phyloP scores from a whole-genome alignment of 129 eudicot species.

The Chrysanthemum lavandulifolium region DNA sequence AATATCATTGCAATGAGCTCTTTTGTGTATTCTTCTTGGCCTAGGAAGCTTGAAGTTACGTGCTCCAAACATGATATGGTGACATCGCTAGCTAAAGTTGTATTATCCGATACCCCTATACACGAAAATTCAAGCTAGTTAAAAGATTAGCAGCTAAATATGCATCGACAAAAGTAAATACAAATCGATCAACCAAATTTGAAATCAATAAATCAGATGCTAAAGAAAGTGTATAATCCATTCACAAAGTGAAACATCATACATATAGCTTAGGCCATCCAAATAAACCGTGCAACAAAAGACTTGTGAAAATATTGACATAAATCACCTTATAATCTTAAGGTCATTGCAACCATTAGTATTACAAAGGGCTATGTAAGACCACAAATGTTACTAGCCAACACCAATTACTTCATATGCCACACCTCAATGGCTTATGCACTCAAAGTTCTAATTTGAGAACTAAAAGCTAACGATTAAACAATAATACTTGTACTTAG shows the following conservation, averaged over 20 bases:
- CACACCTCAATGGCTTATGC: too few species aligned
- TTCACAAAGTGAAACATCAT: not conserved
- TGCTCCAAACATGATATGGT: constrained; percentile 56
- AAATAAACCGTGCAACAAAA: not conserved
- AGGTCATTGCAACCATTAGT: not conserved
- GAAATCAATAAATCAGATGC: not conserved
- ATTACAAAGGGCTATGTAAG: too few species aligned
- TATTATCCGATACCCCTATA: constrained; percentile 50
- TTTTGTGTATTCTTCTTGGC: constrained; percentile 40
- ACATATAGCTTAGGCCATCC: not conserved
- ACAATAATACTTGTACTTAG: not conserved
- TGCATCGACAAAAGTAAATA: constrained; percentile 3
- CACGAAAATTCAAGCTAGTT: constrained; percentile 3
- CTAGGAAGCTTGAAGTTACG: constrained; percentile 39
- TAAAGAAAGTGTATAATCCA: not conserved
- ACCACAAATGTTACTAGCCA: too few species aligned
- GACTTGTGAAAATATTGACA: not conserved
- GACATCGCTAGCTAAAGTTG: constrained; percentile 45
- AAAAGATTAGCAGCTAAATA: constrained; percentile 15
- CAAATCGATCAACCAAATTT: not conserved
- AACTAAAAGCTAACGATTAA: too few species aligned
- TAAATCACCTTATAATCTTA: not conserved
- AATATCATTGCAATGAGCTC: constrained; percentile 55
- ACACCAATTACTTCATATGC: too few species aligned
- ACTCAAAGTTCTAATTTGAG: too few species aligned